phyloP scores from a whole-genome alignment of 305 asterid genomes.

The Fraxinus xanthoxyloides region DNA sequence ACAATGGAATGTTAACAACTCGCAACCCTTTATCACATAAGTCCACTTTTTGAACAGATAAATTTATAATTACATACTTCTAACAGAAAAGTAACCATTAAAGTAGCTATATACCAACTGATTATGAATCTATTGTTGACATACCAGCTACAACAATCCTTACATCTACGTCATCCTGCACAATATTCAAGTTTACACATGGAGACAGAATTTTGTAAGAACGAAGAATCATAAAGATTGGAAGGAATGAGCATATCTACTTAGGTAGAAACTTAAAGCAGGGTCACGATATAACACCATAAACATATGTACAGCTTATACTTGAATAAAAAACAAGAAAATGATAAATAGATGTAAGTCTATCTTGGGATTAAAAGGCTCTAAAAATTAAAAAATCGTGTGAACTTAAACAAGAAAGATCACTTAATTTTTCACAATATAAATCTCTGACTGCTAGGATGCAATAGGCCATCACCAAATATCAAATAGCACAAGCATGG shows the following conservation, averaged over 20 bases:
- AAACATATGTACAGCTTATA: neutral
- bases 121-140: conserved; percentile 95
- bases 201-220: conserved; percentile 15
- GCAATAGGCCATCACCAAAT: conserved; percentile 7
- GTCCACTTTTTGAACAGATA: neutral
- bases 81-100: conserved; percentile 14
- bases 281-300: conserved; percentile 9
- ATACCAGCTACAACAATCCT: conserved; percentile 82
- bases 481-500: conserved; percentile 12
- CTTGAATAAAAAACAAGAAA: neutral
- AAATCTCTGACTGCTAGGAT: conserved; percentile 3
- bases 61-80: neutral
- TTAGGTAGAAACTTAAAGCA: conserved; percentile 11
- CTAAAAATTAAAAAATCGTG: neutral
- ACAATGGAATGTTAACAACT: conserved; percentile 8
- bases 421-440: neutral
- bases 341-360: neutral
- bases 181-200: conserved; percentile 8
- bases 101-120: conserved; percentile 60
- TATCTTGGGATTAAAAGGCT: neutral
- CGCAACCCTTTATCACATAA: neutral
- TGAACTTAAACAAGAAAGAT: neutral
- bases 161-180: conserved; percentile 72
- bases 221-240: conserved; percentile 1
- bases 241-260: conserved; percentile 13